Percentiles rank a stretch among this genome's conserved stretches.
Evolutionary conservation across 2,329 filamentous ascomycete genomes (phyloP).

Genomic region (Colletotrichum lupini): DNA sequence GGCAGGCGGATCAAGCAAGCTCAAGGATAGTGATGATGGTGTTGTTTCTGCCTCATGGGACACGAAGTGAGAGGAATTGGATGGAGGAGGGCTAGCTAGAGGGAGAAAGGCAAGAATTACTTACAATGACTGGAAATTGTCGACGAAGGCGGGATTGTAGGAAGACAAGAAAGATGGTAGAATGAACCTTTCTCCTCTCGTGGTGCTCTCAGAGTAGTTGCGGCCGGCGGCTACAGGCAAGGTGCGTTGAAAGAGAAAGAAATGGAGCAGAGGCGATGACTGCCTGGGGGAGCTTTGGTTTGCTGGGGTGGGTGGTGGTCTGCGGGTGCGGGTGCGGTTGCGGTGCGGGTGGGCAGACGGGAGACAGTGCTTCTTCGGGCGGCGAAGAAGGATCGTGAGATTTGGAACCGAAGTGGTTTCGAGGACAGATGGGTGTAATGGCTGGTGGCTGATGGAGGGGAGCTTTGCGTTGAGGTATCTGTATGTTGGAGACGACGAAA

Average conservation of each 20-base stretch:
- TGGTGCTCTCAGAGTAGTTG: neutral
- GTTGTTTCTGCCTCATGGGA: conserved; percentile 24
- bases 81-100: conserved; percentile 2
- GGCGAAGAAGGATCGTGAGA: conserved; percentile 1
- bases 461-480: neutral
- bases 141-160: conserved; percentile 12
- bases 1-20: conserved; percentile 28
- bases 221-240: conserved; percentile 7
- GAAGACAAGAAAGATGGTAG: neutral
- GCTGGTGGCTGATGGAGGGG: neutral
- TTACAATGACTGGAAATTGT: conserved; percentile 30
- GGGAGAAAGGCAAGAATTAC: conserved; percentile 20
- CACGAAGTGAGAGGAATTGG: neutral
- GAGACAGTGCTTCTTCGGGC: neutral
- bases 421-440: neutral
- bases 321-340: neutral
- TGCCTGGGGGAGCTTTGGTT: neutral
- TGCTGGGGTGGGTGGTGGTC: neutral
- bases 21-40: conserved; percentile 29
- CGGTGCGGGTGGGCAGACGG: neutral
- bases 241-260: neutral
- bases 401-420: neutral
- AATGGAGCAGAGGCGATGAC: conserved; percentile 10
- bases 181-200: neutral
- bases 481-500: neutral